Evolutionary conservation across 257 asterid genomes (phyloP), one percentile per base, ranked within the genome.

Genomic region (Verbascum thapsus): DNA sequence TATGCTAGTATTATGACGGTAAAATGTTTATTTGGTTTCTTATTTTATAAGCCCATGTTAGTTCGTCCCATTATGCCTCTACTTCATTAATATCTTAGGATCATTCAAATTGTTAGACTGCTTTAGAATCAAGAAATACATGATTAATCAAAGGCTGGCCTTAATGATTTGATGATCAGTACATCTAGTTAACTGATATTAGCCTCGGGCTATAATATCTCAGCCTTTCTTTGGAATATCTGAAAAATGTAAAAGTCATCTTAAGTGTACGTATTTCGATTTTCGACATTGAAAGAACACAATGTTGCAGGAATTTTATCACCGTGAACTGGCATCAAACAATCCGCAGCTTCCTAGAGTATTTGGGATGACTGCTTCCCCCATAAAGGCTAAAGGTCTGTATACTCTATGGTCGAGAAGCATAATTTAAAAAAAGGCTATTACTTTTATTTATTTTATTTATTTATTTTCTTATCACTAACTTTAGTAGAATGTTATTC

Each of bases 351-450:
- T 84, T 75, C 98, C 98, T 68, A 79, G 90, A 82, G 61, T 91
- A 45, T 85, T 91, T 58, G 96, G 98, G 69, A 91, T 88, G 96
- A 91, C 96, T 48, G 98, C 98, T 58, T 88, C 95, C 47, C 98
- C 96, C 35, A 86, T 91, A 68, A 91, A 91, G 78, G 78, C 95
- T 18, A 91, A 91, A 85, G 91, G 98, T 85, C 52, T 8, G 48
- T 20, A 37, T 43, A 54, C 38, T 59, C 6, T 11, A 41, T 63
- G 45, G 35, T 58, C 6, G 15, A 20, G 11, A 44, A 40, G 48
- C 20, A 15, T 59, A 62, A 34, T 30, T 43, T 47, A 19, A 42
- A 2, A 35, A 15, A 22, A 10, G 48, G 18, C 34, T 53, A 35
- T 45, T 26, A 26, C n/a, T 35, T 5, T 6, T 66, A 38, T 52